phyloP scores from a whole-genome alignment of 176 grass and related monocot genomes.

The Urochloa ruziziensis region DNA sequence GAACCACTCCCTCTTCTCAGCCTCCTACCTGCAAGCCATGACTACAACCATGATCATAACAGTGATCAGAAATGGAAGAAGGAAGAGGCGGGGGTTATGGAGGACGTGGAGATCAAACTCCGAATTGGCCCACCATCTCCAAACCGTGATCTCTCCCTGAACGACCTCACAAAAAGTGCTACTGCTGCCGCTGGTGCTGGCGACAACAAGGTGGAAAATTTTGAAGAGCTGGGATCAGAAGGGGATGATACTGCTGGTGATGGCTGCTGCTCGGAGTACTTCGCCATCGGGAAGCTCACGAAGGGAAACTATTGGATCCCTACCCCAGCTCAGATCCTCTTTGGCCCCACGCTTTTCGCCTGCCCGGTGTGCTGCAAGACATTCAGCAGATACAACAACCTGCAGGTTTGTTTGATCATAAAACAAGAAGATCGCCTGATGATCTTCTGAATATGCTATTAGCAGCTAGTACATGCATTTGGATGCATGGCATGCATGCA shows the following conservation, averaged over 20 bases:
- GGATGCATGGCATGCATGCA: not conserved
- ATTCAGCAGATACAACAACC: slow-evolving; percentile 76
- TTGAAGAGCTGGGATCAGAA: not conserved
- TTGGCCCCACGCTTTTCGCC: slow-evolving; percentile 60
- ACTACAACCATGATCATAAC: not conserved
- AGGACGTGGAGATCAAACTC: slow-evolving; percentile 28
- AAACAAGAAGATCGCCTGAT: not conserved
- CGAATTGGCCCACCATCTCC: slow-evolving; percentile 29
- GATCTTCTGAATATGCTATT: not conserved
- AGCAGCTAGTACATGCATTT: not conserved
- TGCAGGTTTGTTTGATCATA: slow-evolving; percentile 44
- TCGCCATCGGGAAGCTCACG: slow-evolving; percentile 51
- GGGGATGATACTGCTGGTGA: not conserved
- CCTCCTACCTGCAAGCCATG: slow-evolving; percentile 41
- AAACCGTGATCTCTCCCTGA: not conserved
- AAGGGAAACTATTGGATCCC: slow-evolving; percentile 73
- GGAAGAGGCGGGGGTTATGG: not conserved
- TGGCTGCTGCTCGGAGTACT: slow-evolving; percentile 27
- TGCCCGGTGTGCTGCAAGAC: slow-evolving; percentile 69
- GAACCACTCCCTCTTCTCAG: slow-evolving; percentile 51
- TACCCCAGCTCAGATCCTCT: slow-evolving; percentile 66
- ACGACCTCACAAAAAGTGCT: not conserved
- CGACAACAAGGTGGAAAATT: slow-evolving; percentile 28
- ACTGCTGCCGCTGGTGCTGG: not conserved
- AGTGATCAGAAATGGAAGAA: not conserved